phyloP scores from a whole-genome alignment of 192 early-diverging fungal genomes.

The Geranomyces variabilis region DNA sequence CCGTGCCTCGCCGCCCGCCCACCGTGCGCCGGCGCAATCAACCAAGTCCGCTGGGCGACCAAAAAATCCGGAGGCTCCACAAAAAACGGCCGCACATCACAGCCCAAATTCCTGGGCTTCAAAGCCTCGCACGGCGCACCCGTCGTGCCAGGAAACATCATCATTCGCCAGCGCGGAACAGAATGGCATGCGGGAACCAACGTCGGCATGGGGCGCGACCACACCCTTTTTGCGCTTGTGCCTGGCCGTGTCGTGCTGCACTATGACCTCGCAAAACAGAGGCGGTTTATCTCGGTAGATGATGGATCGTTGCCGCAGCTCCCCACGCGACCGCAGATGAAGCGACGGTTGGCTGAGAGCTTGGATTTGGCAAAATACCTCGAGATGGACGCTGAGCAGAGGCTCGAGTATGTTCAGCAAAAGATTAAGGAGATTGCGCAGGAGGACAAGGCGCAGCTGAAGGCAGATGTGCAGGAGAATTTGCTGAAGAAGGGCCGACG shows the following conservation, averaged over 20 bases:
- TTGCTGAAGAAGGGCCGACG: slow-evolving; percentile 31
- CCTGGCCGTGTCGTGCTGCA: slow-evolving; percentile 48
- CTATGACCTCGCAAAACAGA: slow-evolving; percentile 48
- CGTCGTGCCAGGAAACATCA: slow-evolving; percentile 49
- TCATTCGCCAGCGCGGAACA: slow-evolving; percentile 52
- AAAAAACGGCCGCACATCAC: slow-evolving; percentile 54
- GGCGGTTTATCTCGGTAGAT: slow-evolving; percentile 44
- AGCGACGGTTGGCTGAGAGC: slow-evolving; percentile 42
- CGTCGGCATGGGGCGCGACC: slow-evolving; percentile 52
- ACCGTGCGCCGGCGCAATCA: slow-evolving; percentile 5
- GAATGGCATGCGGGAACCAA: slow-evolving; percentile 48
- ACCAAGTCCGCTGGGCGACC: slow-evolving; percentile 52
- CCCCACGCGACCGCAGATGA: slow-evolving; percentile 45
- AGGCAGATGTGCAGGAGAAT: slow-evolving; percentile 20
- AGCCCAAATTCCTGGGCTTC: slow-evolving; percentile 57
- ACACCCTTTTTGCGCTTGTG: slow-evolving; percentile 48
- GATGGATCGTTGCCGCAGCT: slow-evolving; percentile 35
- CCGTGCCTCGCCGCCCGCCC: not conserved
- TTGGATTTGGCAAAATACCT: slow-evolving; percentile 49
- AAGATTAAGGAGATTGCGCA: slow-evolving; percentile 39
- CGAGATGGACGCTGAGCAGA: slow-evolving; percentile 26
- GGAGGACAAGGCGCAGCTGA: slow-evolving; percentile 35
- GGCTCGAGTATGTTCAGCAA: slow-evolving; percentile 46
- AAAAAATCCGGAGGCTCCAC: slow-evolving; percentile 57
- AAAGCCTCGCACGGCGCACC: slow-evolving; percentile 44